These are phyloP conservation scores for Apostasia ramifera DNA, from an alignment of 106 monocot species.

Conservation along the genomic window DNA sequence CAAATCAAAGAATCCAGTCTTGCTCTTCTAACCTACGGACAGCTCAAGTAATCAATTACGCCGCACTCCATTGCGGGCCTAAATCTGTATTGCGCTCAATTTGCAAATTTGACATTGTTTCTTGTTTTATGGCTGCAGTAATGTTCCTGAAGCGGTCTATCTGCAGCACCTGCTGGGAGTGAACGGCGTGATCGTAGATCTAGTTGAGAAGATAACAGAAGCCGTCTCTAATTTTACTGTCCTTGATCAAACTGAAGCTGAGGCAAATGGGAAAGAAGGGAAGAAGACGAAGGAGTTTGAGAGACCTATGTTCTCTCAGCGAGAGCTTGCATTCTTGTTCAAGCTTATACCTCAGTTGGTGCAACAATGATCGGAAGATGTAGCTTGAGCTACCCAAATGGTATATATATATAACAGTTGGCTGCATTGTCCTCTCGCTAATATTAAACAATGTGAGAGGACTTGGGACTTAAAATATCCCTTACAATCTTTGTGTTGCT, in stretches of 20 bases:
- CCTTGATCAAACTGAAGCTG: neutral
- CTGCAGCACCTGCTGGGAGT: conserved; percentile 82
- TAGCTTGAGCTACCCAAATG: neutral
- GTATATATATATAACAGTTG: no score
- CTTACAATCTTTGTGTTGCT: no score
- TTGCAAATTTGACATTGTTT: neutral
- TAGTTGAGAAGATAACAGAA: conserved; percentile 65
- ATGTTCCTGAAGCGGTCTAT: conserved; percentile 76
- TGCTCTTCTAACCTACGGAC: conserved; percentile 61
- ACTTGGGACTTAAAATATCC: no score
- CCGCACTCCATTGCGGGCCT: neutral
- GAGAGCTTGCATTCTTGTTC: conserved; percentile 50
- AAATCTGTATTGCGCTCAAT: no score
- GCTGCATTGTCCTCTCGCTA: no score
- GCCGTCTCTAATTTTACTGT: conserved; percentile 39
- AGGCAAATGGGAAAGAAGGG: neutral
- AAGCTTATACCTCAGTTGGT: conserved; percentile 31
- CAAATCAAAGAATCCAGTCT: conserved; percentile 70
- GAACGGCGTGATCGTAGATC: conserved; percentile 81
- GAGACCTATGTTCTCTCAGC: conserved; percentile 46
- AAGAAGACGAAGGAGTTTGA: neutral
- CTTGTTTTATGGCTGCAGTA: conserved; percentile 21
- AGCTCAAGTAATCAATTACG: conserved; percentile 54
- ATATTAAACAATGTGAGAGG: no score
- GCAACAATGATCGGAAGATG: neutral